Base-by-base conservation (phyloP, 192 early-diverging fungal species). In the Spinellus fusiger region DNA sequence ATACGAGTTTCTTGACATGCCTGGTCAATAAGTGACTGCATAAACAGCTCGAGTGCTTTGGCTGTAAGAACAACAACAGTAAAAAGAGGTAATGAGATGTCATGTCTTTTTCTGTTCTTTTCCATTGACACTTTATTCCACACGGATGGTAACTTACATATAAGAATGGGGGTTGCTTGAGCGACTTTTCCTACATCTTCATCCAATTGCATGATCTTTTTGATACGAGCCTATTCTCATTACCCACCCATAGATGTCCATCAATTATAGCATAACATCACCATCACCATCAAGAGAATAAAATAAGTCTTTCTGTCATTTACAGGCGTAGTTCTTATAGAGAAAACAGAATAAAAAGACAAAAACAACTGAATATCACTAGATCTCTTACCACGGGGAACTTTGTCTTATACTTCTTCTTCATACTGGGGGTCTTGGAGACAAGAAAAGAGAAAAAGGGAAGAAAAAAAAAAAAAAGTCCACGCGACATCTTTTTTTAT, bases 151-250 rank as follows among this genome's bases (percentile, higher is more conserved):
- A 62, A 80, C 75, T 76, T 85, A 82, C 92, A 96, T 48, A 97
- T 94, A 29, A 99, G 80, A 20, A 97, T 86, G 4, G 96, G 96
- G 9, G 96, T 99, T 22, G 92, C 94, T 64, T 94, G 91, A 0
- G 95, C 91, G 68, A 99, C 93, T 73, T 99, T 99, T 48, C 96
- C 96, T 2, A 99, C 94, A 67, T 99, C 96, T 50, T 99, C 96
- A 73, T 99, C 96, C 75, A 90, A 84, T 68, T 96, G 92, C 96
- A 99, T 99, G 60, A 99, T 99, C 84, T 96, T 96, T 71, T 99
- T 99, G 79, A 99, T 99, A 35, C 96, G 88, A 18, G 94, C 95
- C 94, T 98, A 76, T 47, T 23, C n/a, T n/a, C n/a, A n/a, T n/a
- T n/a, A n/a, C n/a, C n/a, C n/a, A n/a, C n/a, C n/a, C n/a, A n/a